These are phyloP conservation scores for Coemansia sp. DNA, from an alignment of 192 early-diverging fungal species.

Conservation along the genomic window DNA sequence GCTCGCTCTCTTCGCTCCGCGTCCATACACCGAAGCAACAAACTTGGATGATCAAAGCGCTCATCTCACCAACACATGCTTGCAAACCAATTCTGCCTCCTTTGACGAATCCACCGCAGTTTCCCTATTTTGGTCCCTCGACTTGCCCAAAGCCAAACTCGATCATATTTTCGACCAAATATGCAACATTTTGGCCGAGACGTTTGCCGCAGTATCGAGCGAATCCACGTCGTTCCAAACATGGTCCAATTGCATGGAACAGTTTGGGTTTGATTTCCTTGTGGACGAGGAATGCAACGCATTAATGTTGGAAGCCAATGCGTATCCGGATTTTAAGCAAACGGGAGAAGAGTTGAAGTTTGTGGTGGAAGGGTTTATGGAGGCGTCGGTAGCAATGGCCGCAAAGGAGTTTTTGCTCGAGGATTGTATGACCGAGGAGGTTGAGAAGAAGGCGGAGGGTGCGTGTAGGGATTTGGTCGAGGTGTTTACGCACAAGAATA, in stretches of 20 bases:
- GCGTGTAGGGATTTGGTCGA: slow-evolving; percentile 31
- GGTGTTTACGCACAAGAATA: slow-evolving; percentile 39
- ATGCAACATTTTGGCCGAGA: slow-evolving; percentile 55
- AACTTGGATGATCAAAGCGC: slow-evolving; percentile 54
- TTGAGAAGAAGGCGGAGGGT: slow-evolving; percentile 16
- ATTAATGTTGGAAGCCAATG: slow-evolving; percentile 64
- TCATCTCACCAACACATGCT: slow-evolving; percentile 68
- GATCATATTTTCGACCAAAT: slow-evolving; percentile 59
- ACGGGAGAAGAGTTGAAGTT: slow-evolving; percentile 57
- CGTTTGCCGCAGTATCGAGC: slow-evolving; percentile 60
- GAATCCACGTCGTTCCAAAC: slow-evolving; percentile 67
- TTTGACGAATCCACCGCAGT: slow-evolving; percentile 61
- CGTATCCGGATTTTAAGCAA: slow-evolving; percentile 71
- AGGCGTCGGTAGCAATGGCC: slow-evolving; percentile 53
- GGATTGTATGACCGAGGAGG: neutral
- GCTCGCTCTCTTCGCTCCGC: slow-evolving; percentile 64
- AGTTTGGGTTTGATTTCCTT: slow-evolving; percentile 69
- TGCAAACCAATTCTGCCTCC: slow-evolving; percentile 53
- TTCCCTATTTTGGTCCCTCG: slow-evolving; percentile 59
- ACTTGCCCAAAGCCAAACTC: slow-evolving; percentile 40
- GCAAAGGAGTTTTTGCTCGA: slow-evolving; percentile 29
- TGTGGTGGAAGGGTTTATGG: slow-evolving; percentile 63
- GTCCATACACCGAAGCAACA: slow-evolving; percentile 42
- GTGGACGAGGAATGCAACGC: slow-evolving; percentile 57
- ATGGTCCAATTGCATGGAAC: slow-evolving; percentile 63